These are phyloP conservation scores for Juglanconis oblonga DNA, from an alignment of 2,329 filamentous ascomycete species.

Conservation along the genomic window DNA sequence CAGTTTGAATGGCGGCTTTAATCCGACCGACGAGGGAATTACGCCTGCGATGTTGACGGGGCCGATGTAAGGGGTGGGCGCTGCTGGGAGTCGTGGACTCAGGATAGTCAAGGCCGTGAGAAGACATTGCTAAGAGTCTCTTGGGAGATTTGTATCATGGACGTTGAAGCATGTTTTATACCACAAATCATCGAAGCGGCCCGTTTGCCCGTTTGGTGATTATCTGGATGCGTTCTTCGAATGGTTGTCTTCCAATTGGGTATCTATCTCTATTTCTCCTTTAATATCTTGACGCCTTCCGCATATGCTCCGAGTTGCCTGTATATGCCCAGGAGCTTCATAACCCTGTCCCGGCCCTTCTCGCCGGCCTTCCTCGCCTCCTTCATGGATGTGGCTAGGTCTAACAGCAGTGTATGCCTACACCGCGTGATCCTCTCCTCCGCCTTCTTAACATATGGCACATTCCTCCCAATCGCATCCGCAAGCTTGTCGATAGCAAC, in stretches of 20 bases:
- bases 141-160: neutral
- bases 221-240: neutral
- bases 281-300: constrained; percentile 51
- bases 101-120: neutral
- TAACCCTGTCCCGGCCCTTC: constrained; percentile 41
- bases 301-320: constrained; percentile 48
- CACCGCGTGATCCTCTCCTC: constrained; percentile 52
- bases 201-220: too few species aligned
- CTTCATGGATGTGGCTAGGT: constrained; percentile 48
- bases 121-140: neutral
- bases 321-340: constrained; percentile 54
- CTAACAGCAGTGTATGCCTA: constrained; percentile 54
- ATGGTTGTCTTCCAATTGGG: neutral
- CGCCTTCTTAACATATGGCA: constrained; percentile 49
- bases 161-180: constrained; percentile 21
- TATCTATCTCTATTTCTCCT: constrained; percentile 29
- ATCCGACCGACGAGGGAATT: constrained; percentile 55
- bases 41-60: constrained; percentile 50
- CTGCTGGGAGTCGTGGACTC: too few species aligned
- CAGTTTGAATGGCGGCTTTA: constrained; percentile 78
- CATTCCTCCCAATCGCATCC: constrained; percentile 42
- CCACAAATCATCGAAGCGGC: neutral
- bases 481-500: constrained; percentile 39
- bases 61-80: constrained; percentile 47
- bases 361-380: constrained; percentile 40